These are phyloP conservation scores for Lepidium africanum DNA, from an alignment of 345 rosid genomes.

Conservation along the genomic window DNA sequence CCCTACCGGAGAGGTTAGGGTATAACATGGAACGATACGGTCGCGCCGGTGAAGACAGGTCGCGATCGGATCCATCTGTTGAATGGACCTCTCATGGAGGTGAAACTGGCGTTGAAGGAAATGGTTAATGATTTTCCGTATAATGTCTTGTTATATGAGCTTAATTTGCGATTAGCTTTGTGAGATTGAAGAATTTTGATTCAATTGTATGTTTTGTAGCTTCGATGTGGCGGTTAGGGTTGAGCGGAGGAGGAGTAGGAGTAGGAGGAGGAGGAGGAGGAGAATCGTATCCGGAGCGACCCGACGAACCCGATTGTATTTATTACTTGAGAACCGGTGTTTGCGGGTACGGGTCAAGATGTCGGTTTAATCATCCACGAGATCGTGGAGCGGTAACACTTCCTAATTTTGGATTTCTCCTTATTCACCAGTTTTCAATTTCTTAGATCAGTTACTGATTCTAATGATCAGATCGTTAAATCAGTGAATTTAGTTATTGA, in stretches of 20 bases:
- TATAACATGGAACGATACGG: conserved; percentile 61
- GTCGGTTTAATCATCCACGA: conserved; percentile 97
- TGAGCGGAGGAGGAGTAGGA: conserved; percentile 26
- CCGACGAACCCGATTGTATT: conserved; percentile 72
- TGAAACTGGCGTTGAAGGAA: conserved; percentile 72
- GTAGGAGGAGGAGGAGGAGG: conserved; percentile 37
- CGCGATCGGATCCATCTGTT: conserved; percentile 67
- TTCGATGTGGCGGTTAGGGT: conserved; percentile 55
- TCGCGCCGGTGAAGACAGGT: conserved; percentile 42
- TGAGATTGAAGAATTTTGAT: conserved; percentile 4
- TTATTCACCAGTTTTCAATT: background rate
- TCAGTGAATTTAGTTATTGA: background rate
- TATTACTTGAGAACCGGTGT: conserved; percentile 77
- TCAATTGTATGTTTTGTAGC: conserved; percentile 15
- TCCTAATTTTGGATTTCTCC: background rate
- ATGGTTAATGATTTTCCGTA: conserved; percentile 11
- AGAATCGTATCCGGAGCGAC: conserved; percentile 72
- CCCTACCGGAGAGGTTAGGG: background rate
- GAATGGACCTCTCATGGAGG: conserved; percentile 58
- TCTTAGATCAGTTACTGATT: conserved; percentile 20
- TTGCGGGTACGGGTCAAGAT: conserved; percentile 80
- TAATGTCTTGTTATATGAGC: conserved; percentile 25
- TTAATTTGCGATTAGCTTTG: conserved; percentile 32
- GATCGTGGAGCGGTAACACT: conserved; percentile 65
- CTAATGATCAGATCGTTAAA: conserved; percentile 16